Base-by-base conservation (phyloP, 164 flowering plant species). In the Chloranthus sessilifolius region DNA sequence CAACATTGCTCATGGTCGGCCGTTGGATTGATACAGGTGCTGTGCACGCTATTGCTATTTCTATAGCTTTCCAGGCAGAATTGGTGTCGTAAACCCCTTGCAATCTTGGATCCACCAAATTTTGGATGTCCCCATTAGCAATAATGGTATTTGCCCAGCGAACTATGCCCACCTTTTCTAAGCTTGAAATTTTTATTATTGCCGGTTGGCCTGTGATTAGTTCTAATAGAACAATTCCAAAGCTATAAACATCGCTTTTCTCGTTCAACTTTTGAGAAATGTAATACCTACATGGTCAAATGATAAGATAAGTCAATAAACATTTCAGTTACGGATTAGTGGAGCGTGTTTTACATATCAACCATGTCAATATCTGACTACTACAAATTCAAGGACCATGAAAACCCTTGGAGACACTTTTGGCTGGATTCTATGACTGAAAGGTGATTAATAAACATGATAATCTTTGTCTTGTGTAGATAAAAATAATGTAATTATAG, bases 191-290 rank as follows among this genome's bases (percentile, higher is more conserved):
- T 35, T 35, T 66, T 0, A 36, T 4, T 10, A 69, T 61, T 2
- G 69, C 70, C 1, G 74, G 62, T 5, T 38, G 63, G 39, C 82
- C 60, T 20, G 82, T 71, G 24, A 77, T 63, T 16, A 77, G 64
- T 60, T 73, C 77, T 45, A 80, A 61, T 2, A 77, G 62, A 29
- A 77, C 76, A 12, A 73, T 39, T 12, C 85, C 80, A 38, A 77
- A 77, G 59, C 85, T 71, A 33, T 56, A 80, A 3, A 74, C 76
- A 47, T 80, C 79, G 23, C 82, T 80, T 47, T 70, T 80, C 67
- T 77, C 70, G 3, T 51, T 73, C 58, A 77, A 36, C 59, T 56
- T 52, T 34, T 42, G 51, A 4, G 70, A 27, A 7, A 11, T 8
- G 28, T 34, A 52, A 37, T 71, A 76, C 68, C 75, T 76, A n/a